Evolutionary conservation across 169 alveolate genomes (phyloP).

Genomic region (Plasmodium sp.): DNA sequence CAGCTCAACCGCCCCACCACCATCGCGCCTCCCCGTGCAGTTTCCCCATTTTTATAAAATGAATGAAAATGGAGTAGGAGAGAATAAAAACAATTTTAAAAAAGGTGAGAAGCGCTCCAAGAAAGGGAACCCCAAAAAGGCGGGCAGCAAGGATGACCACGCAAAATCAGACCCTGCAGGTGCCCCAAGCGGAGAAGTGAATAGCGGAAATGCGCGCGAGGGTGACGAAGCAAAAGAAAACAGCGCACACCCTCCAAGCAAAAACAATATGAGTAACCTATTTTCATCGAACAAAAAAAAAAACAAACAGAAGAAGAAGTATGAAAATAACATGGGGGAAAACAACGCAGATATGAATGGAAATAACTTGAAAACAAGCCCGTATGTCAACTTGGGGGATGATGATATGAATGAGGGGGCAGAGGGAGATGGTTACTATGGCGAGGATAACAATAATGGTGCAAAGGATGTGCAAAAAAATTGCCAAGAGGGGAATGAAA

Average conservation of each 20-base stretch:
- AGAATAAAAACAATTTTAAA: background rate
- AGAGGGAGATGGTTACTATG: background rate
- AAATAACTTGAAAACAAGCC: background rate
- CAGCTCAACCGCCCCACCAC: background rate
- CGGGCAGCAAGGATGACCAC: background rate
- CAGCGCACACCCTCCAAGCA: background rate
- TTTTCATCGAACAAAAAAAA: background rate
- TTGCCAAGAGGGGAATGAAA: background rate
- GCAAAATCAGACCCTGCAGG: background rate
- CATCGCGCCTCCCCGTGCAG: background rate
- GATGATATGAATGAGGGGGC: background rate
- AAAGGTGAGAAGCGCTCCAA: constrained; percentile 4
- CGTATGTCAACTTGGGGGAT: background rate
- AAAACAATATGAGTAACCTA: background rate
- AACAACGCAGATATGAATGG: background rate
- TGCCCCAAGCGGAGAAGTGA: background rate
- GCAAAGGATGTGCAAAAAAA: background rate
- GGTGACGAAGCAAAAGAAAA: background rate
- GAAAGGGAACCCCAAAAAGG: background rate
- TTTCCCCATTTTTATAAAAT: constrained; percentile 2
- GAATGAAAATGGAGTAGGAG: constrained; percentile 25
- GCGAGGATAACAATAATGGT: background rate
- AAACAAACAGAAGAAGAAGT: background rate
- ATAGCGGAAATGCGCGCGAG: background rate
- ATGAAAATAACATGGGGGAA: background rate